Conservation (phyloP, 2,329 filamentous ascomycete species). For the Gremmenia infestans region DNA sequence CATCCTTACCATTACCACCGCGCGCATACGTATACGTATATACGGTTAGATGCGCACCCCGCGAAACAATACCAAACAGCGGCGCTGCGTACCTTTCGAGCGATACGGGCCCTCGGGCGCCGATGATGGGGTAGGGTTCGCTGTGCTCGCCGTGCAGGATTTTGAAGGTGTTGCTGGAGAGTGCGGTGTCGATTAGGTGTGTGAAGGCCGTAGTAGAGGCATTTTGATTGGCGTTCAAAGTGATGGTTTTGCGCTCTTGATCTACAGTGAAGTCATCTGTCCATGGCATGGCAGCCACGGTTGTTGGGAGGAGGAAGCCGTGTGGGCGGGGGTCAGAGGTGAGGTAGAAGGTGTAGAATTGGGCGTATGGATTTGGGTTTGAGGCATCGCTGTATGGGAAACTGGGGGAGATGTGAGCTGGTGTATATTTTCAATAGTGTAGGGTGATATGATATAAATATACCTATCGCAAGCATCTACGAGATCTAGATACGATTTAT, state of each 20-base stretch:
- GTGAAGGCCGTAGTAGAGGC: constrained; percentile 35
- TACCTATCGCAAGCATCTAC: constrained; percentile 41
- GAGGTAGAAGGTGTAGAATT: constrained; percentile 32
- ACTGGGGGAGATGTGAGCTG: neutral
- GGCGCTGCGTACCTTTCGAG: constrained; percentile 21
- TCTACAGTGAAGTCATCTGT: constrained; percentile 36
- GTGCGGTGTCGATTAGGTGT: constrained; percentile 35
- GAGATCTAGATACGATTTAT: constrained; percentile 33
- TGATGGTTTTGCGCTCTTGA: constrained; percentile 31
- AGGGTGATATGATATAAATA: constrained; percentile 11
- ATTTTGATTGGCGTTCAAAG: constrained; percentile 23
- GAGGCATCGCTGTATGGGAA: constrained; percentile 16
- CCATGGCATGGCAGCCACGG: constrained; percentile 44
- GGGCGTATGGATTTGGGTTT: neutral
- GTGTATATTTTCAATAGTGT: neutral
- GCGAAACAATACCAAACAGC: constrained; percentile 63
- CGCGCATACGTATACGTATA: constrained; percentile 44
- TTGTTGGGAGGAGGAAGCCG: constrained; percentile 45
- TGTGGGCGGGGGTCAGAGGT: constrained; percentile 42
- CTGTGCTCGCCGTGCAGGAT: constrained; percentile 38
- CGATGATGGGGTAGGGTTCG: constrained; percentile 37
- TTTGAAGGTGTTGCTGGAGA: constrained; percentile 31
- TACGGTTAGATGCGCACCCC: constrained; percentile 62
- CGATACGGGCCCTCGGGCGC: constrained; percentile 13
- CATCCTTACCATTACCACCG: neutral